These are phyloP conservation scores for Chlorella sp. DNA, from an alignment of 139 green algal genomes.

Conservation along the genomic window DNA sequence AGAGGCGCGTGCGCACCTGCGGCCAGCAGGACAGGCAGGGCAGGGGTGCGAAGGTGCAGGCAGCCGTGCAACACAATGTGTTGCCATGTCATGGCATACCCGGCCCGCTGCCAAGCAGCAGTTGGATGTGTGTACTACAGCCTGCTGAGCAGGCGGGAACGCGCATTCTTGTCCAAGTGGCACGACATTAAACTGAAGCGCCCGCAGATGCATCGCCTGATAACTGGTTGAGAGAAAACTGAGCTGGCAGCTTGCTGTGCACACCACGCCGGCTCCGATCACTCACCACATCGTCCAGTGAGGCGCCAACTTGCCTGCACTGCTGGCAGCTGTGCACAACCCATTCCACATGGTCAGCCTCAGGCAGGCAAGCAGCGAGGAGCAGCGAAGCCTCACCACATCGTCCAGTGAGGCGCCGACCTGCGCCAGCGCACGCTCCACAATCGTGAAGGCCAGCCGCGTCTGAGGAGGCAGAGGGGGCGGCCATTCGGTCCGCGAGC, in stretches of 20 bases:
- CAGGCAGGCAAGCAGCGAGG: too few relatives aligned
- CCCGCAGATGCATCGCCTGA: too few relatives aligned
- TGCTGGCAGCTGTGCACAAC: neutral
- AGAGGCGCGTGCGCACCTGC: conserved; percentile 38
- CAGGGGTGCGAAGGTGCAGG: neutral
- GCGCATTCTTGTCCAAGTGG: too few relatives aligned
- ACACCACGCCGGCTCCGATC: too few relatives aligned
- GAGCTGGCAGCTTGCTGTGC: too few relatives aligned
- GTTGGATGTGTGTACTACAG: too few relatives aligned
- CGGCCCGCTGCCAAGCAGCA: neutral
- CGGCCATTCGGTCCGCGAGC: too few relatives aligned
- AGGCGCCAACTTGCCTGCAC: neutral
- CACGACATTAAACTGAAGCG: too few relatives aligned
- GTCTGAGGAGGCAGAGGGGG: neutral
- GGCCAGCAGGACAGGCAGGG: too few relatives aligned
- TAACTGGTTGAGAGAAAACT: too few relatives aligned
- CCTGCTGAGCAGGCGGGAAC: too few relatives aligned
- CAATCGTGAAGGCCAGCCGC: conserved; percentile 20
- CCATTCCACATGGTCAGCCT: neutral
- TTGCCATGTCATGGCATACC: neutral
- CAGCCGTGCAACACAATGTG: neutral
- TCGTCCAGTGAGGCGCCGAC: neutral
- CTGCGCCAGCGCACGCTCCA: conserved; percentile 18
- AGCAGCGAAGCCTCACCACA: neutral
- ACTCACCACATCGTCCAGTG: neutral